Evolutionary conservation across 306 rosid species (phyloP).

Genomic region (Sophora flavescens): DNA sequence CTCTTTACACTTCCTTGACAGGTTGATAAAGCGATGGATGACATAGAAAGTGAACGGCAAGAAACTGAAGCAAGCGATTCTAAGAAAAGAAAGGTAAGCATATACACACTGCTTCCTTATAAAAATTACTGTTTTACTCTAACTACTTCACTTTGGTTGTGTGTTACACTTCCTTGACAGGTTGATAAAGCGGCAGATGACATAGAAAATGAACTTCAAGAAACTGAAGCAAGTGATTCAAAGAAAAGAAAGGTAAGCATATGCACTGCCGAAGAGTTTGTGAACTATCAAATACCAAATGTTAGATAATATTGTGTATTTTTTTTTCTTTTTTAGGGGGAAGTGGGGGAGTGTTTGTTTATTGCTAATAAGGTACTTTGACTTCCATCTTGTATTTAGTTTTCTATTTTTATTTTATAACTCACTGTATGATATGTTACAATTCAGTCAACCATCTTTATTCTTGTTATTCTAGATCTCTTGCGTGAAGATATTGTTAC

Average conservation of each 20-base stretch:
- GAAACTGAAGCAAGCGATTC: conserved; percentile 51
- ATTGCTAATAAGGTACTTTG: not conserved
- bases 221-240: conserved; percentile 47
- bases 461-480: conserved; percentile 10
- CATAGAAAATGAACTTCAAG: conserved; percentile 52
- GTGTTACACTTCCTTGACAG: conserved; percentile 48
- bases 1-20: conserved; percentile 40
- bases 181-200: conserved; percentile 46
- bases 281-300: conserved; percentile 23
- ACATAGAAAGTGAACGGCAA: conserved; percentile 50
- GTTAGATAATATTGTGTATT: not conserved
- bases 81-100: conserved; percentile 43
- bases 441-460: not conserved
- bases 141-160: conserved; percentile 11
- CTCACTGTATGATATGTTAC: not conserved
- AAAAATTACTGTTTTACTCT: not conserved
- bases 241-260: conserved; percentile 61
- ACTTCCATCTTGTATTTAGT: not conserved
- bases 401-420: not conserved
- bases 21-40: conserved; percentile 50
- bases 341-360: not conserved
- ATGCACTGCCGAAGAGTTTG: not conserved
- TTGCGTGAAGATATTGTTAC: not conserved
- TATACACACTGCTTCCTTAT: not conserved
- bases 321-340: not conserved